phyloP scores from a whole-genome alignment of 768 basidiomycete species.

The Suillus weaverae region DNA sequence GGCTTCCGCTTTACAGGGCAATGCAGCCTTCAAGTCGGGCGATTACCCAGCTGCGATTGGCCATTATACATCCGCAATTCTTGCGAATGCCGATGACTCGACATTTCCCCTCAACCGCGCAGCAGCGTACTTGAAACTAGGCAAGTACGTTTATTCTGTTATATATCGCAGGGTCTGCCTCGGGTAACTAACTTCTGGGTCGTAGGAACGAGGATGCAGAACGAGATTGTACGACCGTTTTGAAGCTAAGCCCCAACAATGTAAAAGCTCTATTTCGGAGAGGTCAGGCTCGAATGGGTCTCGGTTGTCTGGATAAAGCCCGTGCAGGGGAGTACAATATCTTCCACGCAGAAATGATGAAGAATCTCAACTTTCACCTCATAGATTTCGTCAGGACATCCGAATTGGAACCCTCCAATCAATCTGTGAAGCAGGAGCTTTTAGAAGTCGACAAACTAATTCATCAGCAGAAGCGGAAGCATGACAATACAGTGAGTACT shows the following conservation, averaged over 20 bases:
- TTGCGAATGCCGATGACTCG: conserved; percentile 68
- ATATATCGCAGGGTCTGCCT: not conserved
- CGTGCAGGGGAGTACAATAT: conserved; percentile 45
- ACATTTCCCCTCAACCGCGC: conserved; percentile 87
- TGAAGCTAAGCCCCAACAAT: conserved; percentile 56
- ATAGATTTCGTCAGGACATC: conserved; percentile 64
- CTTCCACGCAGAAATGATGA: not conserved
- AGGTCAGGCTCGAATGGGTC: conserved; percentile 64
- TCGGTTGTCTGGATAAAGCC: conserved; percentile 59
- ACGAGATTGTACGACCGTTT: conserved; percentile 70
- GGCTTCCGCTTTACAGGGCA: conserved; percentile 57
- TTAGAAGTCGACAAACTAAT: conserved; percentile 45
- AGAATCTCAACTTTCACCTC: conserved; percentile 7
- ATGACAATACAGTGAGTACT: conserved; percentile 25
- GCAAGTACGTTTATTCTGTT: conserved; percentile 68
- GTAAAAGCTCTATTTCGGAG: conserved; percentile 81
- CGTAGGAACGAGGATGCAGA: conserved; percentile 76
- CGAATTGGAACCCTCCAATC: conserved; percentile 63
- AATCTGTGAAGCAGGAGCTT: conserved; percentile 62
- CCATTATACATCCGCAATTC: conserved; percentile 80
- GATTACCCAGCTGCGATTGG: conserved; percentile 81
- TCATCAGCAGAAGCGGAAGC: conserved; percentile 32
- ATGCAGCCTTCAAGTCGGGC: conserved; percentile 78
- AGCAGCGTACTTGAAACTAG: conserved; percentile 89
- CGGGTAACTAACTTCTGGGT: conserved; percentile 5